Evolutionary conservation across 2,329 filamentous ascomycete genomes (phyloP).

Genomic region (Grosmannia serpens): DNA sequence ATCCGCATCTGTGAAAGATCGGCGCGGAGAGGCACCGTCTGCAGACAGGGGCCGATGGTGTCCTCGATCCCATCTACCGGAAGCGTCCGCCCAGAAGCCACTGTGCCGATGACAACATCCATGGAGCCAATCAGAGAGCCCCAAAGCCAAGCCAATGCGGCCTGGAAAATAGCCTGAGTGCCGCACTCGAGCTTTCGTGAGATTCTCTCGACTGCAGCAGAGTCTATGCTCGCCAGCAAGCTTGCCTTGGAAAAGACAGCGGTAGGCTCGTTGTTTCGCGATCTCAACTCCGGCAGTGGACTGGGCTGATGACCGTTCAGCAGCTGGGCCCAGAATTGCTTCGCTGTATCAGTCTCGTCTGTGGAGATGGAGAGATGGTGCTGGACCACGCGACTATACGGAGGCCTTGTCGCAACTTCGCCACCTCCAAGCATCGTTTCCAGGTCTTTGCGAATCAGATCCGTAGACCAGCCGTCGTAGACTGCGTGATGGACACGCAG

Average conservation of each 20-base stretch:
- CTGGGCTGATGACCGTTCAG: conserved; percentile 45
- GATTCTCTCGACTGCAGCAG: conserved; percentile 21
- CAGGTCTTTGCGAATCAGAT: conserved; percentile 61
- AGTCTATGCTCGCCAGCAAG: conserved; percentile 21
- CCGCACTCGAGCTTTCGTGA: conserved; percentile 37
- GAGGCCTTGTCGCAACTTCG: conserved; percentile 29
- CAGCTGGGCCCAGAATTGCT: conserved; percentile 59
- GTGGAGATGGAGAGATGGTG: conserved; percentile 27
- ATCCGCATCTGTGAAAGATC: conserved; percentile 40
- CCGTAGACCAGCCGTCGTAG: conserved; percentile 90
- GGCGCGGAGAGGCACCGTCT: conserved; percentile 61
- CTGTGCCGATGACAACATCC: conserved; percentile 65
- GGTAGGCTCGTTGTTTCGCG: conserved; percentile 6
- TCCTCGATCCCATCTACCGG: conserved; percentile 58
- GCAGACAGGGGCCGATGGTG: conserved; percentile 69
- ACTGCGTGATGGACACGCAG: conserved; percentile 68
- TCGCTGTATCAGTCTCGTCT: conserved; percentile 25
- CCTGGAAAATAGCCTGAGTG: conserved; percentile 65
- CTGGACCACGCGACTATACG: conserved; percentile 48
- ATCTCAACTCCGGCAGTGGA: conserved; percentile 47
- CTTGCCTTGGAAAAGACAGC: conserved; percentile 15
- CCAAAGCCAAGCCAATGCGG: conserved; percentile 56
- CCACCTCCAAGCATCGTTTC: conserved; percentile 30
- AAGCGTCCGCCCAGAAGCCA: conserved; percentile 73
- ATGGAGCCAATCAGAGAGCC: conserved; percentile 48